phyloP scores from a whole-genome alignment of 805 yeast species.

The Jamesozyma lodderae region DNA sequence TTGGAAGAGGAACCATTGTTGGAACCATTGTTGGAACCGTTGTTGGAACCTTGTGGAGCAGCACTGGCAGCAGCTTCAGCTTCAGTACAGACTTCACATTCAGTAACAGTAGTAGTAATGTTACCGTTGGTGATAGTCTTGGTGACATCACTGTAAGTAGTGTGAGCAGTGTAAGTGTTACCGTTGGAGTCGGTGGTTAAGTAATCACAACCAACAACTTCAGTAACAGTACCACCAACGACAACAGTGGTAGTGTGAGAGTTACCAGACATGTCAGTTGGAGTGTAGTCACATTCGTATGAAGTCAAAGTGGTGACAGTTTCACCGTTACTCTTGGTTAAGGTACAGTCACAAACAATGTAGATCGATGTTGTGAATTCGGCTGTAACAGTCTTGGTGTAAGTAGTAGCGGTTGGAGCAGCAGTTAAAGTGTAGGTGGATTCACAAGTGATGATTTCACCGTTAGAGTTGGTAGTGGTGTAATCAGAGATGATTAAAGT shows the following conservation, averaged over 20 bases:
- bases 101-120: slow-evolving; percentile 1
- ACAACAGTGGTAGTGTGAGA: slow-evolving; percentile 1
- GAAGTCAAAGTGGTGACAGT: slow-evolving; percentile 4
- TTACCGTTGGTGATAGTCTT: slow-evolving; percentile 1
- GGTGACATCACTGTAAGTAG: slow-evolving; percentile 2
- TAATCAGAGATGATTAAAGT: slow-evolving; percentile 2
- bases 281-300: slow-evolving; percentile 3
- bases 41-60: neutral
- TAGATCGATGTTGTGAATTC: neutral
- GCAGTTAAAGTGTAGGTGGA: slow-evolving; percentile 3
- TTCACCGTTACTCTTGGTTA: neutral
- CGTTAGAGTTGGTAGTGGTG: slow-evolving; percentile 3
- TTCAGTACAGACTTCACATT: neutral
- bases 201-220: neutral
- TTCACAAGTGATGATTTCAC: neutral
- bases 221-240: neutral
- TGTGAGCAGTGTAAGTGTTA: neutral
- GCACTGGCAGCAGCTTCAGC: slow-evolving; percentile 1
- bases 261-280: slow-evolving; percentile 6
- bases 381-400: neutral
- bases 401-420: neutral
- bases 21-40: neutral
- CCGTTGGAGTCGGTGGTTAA: neutral
- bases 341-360: neutral
- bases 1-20: neutral